Percentiles rank a stretch among this genome's conserved stretches.
Evolutionary conservation across 2,329 filamentous ascomycete species (phyloP).

Genomic region (Calonectria hongkongensis): DNA sequence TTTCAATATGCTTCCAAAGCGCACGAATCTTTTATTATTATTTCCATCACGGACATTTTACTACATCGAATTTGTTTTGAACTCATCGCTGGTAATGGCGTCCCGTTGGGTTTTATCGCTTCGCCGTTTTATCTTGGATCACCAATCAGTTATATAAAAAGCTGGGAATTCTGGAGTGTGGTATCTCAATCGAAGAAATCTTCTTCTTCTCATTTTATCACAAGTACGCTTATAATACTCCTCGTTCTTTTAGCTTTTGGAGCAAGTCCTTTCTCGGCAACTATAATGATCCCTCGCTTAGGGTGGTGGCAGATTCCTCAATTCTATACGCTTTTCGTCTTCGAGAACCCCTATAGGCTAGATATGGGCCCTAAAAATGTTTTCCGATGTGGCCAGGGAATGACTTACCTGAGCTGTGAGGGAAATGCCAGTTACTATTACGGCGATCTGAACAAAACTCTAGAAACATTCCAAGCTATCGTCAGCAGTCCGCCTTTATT

Average conservation of each 20-base stretch:
- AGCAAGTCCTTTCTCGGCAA: conserved; percentile 33
- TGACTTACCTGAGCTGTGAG: not conserved
- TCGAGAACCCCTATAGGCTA: too few relatives aligned
- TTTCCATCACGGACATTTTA: too few relatives aligned
- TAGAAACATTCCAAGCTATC: not conserved
- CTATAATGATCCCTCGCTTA: conserved; percentile 37
- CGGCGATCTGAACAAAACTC: not conserved
- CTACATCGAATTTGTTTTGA: too few relatives aligned
- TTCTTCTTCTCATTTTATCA: not conserved
- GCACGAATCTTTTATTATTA: too few relatives aligned
- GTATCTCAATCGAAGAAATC: not conserved
- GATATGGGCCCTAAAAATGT: not conserved
- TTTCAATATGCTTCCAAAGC: too few relatives aligned
- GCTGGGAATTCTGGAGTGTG: conserved; percentile 27
- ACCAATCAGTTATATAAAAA: conserved; percentile 27
- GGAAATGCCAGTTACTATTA: not conserved
- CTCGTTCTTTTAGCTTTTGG: conserved; percentile 8
- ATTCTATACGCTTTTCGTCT: not conserved
- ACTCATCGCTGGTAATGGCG: too few relatives aligned
- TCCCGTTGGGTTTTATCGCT: conserved; percentile 28
- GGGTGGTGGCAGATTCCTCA: conserved; percentile 22
- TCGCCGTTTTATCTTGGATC: conserved; percentile 29
- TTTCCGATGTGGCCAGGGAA: not conserved
- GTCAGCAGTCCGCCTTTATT: not conserved
- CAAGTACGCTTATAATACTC: conserved; percentile 3